phyloP scores from a whole-genome alignment of 768 basidiomycete species.

The Lactifluus pinguis region DNA sequence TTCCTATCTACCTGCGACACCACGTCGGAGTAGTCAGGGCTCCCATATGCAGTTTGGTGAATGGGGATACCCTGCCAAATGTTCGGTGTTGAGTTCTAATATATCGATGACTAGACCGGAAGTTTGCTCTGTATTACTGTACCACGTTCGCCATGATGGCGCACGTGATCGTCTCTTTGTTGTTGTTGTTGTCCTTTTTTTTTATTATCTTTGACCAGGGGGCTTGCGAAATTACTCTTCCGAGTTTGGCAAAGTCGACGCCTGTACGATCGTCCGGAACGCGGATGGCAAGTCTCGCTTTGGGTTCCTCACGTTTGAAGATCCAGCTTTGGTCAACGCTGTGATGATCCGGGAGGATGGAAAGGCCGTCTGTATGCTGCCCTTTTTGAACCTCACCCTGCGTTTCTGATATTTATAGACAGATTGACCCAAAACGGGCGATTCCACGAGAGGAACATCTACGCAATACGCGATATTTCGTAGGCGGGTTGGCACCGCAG shows the following conservation, averaged over 20 bases:
- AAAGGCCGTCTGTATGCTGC: slow-evolving; percentile 70
- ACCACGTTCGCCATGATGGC: not conserved
- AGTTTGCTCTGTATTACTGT: no score
- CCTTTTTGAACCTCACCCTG: not conserved
- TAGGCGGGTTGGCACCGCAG: slow-evolving; percentile 85
- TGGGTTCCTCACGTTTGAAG: slow-evolving; percentile 96
- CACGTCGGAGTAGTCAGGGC: no score
- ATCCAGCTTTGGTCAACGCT: slow-evolving; percentile 85
- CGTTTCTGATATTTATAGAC: not conserved
- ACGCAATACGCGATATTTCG: slow-evolving; percentile 89
- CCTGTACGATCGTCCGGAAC: slow-evolving; percentile 99
- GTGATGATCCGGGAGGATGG: slow-evolving; percentile 97
- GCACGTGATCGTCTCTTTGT: slow-evolving; percentile 22
- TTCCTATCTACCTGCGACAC: no score
- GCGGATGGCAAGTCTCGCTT: slow-evolving; percentile 95
- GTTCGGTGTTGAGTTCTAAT: no score
- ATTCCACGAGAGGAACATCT: slow-evolving; percentile 95
- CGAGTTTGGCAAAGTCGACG: slow-evolving; percentile 95
- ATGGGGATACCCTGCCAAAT: no score
- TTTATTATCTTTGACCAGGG: slow-evolving; percentile 35
- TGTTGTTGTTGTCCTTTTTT: not conserved
- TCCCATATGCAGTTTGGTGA: no score
- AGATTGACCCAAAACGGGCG: slow-evolving; percentile 99
- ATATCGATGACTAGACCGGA: no score
- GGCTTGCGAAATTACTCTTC: slow-evolving; percentile 79